Evolutionary conservation across 768 basidiomycete species (phyloP), one percentile per base, ranked within the genome.

Genomic region (Collybiopsis luxurians): DNA sequence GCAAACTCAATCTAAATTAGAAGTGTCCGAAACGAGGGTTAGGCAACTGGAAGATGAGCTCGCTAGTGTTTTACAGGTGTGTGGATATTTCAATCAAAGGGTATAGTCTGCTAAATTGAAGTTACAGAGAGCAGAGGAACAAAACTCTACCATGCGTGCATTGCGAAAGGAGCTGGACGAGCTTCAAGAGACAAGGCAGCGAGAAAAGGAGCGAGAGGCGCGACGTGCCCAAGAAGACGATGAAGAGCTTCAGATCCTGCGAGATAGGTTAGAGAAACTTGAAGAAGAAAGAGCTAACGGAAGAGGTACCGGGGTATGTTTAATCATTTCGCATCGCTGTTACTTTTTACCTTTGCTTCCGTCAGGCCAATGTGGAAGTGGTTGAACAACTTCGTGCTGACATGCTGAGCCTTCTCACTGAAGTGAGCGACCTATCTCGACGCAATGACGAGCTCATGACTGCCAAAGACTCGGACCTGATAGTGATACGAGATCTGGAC

Each of bases 391-490:
- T 99, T 5, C 81, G 87, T 58, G 79, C 78, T 9, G 95, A 98
- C 64, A 85, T 97, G 80, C 87, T 92, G 64, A 79, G 81, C 26
- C 78, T 99, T 3, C 68, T 98, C 57, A 74, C 78, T 3, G 95
- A 98, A 67, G 77, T 98, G 28, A 78, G 82, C 12, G 86, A 92
- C 56, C 79, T 97, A 10, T 90, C 92, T 19, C 81, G 81, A 19
- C 83, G 90, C 49, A 95, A 97, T 62, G 95, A 98, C 62, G 92
- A 96, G 66, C 76, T 97, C 31, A 87, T 92, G 83, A 78, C 80
- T 0, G 87, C 90, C n/a, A 86, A 89, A 62, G 97, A 98, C 62
- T 80, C 84, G 12, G 95, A 98, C 66, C 79, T 85, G 19, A 73
- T 74, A 9, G 76, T 86, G 40, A 92, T 95, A 58, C 86, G 83